Evolutionary conservation across 2,329 filamentous ascomycete species (phyloP), one percentile per base, ranked within the genome.

Genomic region (Pyricularia sp.): DNA sequence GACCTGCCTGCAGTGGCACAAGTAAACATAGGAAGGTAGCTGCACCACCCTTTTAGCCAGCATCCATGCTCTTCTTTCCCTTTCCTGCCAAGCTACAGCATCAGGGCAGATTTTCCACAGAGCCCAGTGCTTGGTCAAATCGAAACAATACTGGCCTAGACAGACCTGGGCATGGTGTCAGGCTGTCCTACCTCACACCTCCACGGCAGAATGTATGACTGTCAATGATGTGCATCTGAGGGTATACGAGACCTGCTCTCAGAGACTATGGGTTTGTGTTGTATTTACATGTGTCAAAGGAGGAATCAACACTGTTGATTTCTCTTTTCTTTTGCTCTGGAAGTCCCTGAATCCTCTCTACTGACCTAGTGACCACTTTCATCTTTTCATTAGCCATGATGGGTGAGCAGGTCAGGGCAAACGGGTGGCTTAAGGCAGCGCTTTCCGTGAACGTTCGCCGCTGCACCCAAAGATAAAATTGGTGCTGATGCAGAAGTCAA

Each of bases 221-320:
- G 57, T n/a, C n/a, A 49, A 57, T 64, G 44, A 64, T 64, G 30
- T 64, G 62, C 44, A 64, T 64, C 30, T 64, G 35, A 31, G 40
- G 62, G 62, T 31, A 64, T 64, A 64, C 44, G 44, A 30, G 40
- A 12, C 28, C 40, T 55, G 22, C 44, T 30, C 16, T 16, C 22
- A 64, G 12, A 26, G 3, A 9, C 16, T 19, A 5, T 49, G 19
- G 40, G 16, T 19, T n/a, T 49, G 40, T 49, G 40, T 5, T 49
- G 5, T n/a, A n/a, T 49, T 49, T 19, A n/a, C 40, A 49, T 5
- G n/a, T 49, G 16, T 19, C 40, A 19, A 49, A 5, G 8, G 40
- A n/a, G 40, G 12, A 28, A n/a, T 10, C 6, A 16, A 60, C 2
- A 24, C 9, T n/a, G 8, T 26, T 28, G 12, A 6, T 26, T 60